Evolutionary conservation across 768 basidiomycete species (phyloP), one percentile per base, ranked within the genome.

Genomic region (Sarcomyxa edulis): DNA sequence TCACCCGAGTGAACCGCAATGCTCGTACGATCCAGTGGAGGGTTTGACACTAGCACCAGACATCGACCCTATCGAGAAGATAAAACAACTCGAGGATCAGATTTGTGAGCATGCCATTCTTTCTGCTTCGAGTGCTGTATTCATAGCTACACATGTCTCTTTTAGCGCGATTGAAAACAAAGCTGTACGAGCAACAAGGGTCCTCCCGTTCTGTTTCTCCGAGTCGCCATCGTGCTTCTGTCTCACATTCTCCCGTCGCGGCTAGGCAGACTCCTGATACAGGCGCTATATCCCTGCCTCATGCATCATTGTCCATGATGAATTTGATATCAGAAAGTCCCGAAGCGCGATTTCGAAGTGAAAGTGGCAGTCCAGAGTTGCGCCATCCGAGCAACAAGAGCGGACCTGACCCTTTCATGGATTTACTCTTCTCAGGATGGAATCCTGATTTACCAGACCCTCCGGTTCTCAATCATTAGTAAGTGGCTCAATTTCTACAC

Each of bases 1-100:
- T 16, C 88, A 92, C 59, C 89, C 89, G n/a, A 66, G 75, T 7
- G 86, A 89, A 56, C 88, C 88, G 6, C 81, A 84, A 51, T 92
- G 88, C 50, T 76, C 76, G 7, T 92, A 92, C 55, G 88, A 92
- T 59, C 88, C 87, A 2, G 80, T 90, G 11, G 88, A 91, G 56
- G 89, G 88, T 12, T 58, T 90, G 25, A 69, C 77, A 6, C 72
- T 91, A 26, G 81, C 84, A 15, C 74, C 86, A 34, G 84, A 89
- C 43, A 78, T 74, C 9, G 84, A 90, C 57, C 85, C 86, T n/a
- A 50, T 76, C 9, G 84, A 87, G 44, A 86, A 82, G 56, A 87
- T 91, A 41, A 74, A 72, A 42, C 71, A 80, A 28, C 64, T 91
- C 12, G 88, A 91, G 58, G 77, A 78, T 41, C 78, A 90, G 66